phyloP scores from a whole-genome alignment of 1,284 basidiomycete genomes.

The Heterobasidion irregulare region DNA sequence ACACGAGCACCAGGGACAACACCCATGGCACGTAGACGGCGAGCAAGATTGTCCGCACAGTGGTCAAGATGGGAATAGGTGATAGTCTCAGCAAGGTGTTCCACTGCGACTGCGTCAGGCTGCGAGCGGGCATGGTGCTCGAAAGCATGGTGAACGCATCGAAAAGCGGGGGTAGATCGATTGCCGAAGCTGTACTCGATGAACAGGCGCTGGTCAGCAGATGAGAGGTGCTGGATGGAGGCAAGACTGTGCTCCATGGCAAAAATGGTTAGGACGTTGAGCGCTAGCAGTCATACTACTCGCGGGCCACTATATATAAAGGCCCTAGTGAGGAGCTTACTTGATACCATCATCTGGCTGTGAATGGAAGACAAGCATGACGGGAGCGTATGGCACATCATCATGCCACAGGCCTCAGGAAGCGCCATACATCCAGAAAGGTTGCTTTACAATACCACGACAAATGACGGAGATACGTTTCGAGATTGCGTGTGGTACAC shows the following conservation, averaged over 20 bases:
- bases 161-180: slow-evolving; percentile 28
- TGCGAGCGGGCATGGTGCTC: slow-evolving; percentile 31
- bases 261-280: not conserved
- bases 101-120: slow-evolving; percentile 39
- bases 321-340: not conserved
- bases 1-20: slow-evolving; percentile 40
- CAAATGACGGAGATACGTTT: too few species aligned
- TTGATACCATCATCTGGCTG: not conserved
- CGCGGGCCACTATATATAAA: not conserved
- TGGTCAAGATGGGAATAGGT: slow-evolving; percentile 43
- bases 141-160: slow-evolving; percentile 51
- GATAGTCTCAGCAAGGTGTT: slow-evolving; percentile 37
- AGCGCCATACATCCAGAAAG: too few species aligned
- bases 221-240: slow-evolving; percentile 20
- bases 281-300: not conserved
- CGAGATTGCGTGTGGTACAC: too few species aligned
- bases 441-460: too few species aligned
- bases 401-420: too few species aligned
- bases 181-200: slow-evolving; percentile 36
- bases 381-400: not conserved
- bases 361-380: not conserved
- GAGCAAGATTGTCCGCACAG: slow-evolving; percentile 39
- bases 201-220: slow-evolving; percentile 35
- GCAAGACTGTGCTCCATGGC: slow-evolving; percentile 7
- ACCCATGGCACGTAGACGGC: slow-evolving; percentile 32